phyloP scores from a whole-genome alignment of 192 early-diverging fungal genomes.

The Diversispora epigaea region DNA sequence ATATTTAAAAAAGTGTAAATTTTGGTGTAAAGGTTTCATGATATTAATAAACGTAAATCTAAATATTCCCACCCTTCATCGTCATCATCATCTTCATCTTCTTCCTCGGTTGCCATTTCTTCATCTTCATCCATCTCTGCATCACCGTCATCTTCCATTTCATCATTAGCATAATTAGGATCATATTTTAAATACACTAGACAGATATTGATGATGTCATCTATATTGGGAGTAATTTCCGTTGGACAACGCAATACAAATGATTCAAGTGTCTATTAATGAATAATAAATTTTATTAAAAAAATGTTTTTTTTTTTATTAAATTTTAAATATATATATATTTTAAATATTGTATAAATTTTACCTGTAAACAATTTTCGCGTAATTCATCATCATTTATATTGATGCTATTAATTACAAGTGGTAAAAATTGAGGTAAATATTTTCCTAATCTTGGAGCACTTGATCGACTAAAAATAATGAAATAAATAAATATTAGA shows the following conservation, averaged over 20 bases:
- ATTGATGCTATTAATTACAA: slow-evolving; percentile 57
- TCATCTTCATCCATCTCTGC: slow-evolving; percentile 60
- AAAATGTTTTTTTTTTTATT: background rate
- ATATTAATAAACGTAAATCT: too few relatives aligned
- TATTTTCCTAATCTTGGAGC: slow-evolving; percentile 66
- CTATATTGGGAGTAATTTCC: slow-evolving; percentile 65
- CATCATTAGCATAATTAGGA: slow-evolving; percentile 80
- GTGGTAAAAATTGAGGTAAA: slow-evolving; percentile 60
- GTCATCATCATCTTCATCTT: slow-evolving; percentile 69
- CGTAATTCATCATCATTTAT: slow-evolving; percentile 78
- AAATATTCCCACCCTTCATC: slow-evolving; percentile 38
- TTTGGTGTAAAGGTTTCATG: too few relatives aligned
- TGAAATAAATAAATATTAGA: background rate
- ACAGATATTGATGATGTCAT: slow-evolving; percentile 57
- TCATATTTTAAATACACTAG: slow-evolving; percentile 77
- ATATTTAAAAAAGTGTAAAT: too few relatives aligned
- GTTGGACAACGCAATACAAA: slow-evolving; percentile 77
- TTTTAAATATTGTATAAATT: background rate
- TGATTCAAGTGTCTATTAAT: slow-evolving; percentile 61
- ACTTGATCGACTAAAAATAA: slow-evolving; percentile 63
- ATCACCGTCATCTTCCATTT: slow-evolving; percentile 64
- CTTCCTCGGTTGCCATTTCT: slow-evolving; percentile 61
- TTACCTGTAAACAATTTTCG: slow-evolving; percentile 72
- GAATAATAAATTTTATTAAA: too few relatives aligned
- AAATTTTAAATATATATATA: background rate